Evolutionary conservation across 2,329 filamentous ascomycete genomes (phyloP), one percentile per base, ranked within the genome.

Genomic region (Ascochyta fabae): DNA sequence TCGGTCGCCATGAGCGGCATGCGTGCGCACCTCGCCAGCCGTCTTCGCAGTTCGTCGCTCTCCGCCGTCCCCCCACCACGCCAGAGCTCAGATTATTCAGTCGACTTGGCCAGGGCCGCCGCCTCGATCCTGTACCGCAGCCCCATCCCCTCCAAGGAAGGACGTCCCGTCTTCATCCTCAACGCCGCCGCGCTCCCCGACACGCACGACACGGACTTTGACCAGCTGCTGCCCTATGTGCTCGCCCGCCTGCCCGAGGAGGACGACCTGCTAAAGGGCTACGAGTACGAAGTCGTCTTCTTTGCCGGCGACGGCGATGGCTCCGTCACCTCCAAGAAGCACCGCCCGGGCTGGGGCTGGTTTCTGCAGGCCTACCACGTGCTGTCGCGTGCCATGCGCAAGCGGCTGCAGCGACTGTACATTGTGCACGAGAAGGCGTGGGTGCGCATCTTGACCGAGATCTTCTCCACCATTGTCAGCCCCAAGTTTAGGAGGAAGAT

Each of bases 401-500:
- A 85, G 75, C 76, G 81, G 54, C 75, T 85, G 53, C 79, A 83
- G 66, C 80, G 78, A 65, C 74, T 85, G 38, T 85, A 83, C 69
- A 82, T 85, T 64, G 83, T 85, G 48, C 83, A 85, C 66, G 82
- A 84, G 64, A 78, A 81, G 52, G 81, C 79, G 24, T 85, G 83
- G 82, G 81, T 85, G 31, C 72, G 82, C 50, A 81, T 84, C 39
- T 70, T 85, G 60, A 77, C 83, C 19, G 82, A 84, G 65, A 79
- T 84, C 52, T 82, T 85, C 69, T 82, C 81, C 3, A 83, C 82
- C 24, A 80, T 85, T 47, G 82, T 84, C 19, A 83, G 81, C 56
- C 81, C 81, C 31, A 85, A 85, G 65, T 84, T 84, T 64, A 74
- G 81, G 67, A 78, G 81, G 66, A 85, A 85, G 75, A 82, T 84